Evolutionary conservation across 2,329 filamentous ascomycete species (phyloP).

Genomic region (Fulvia fulva): DNA sequence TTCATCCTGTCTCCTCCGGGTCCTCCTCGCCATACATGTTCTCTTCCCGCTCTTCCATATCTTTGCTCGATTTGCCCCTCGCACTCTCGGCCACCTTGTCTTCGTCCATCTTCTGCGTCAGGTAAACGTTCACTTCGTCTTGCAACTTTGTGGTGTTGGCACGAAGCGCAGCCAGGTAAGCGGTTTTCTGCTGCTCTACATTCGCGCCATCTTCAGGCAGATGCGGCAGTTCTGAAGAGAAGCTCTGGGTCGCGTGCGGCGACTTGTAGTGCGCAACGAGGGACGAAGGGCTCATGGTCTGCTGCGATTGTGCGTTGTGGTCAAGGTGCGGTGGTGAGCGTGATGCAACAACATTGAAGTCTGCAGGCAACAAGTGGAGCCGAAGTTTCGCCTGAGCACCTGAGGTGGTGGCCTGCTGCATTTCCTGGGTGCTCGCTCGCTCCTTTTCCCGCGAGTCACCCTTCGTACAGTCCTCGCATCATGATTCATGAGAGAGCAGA

Average conservation of each 20-base stretch:
- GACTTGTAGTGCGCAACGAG: slow-evolving; percentile 28
- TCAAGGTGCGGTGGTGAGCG: background rate
- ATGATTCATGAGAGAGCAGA: too few relatives aligned
- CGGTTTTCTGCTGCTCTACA: slow-evolving; percentile 51
- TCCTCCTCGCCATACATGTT: slow-evolving; percentile 84
- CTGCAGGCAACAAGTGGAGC: background rate
- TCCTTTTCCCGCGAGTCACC: background rate
- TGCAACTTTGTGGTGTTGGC: slow-evolving; percentile 58
- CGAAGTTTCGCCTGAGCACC: background rate
- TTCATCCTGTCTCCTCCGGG: slow-evolving; percentile 50
- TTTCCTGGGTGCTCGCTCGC: too few relatives aligned
- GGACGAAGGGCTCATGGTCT: slow-evolving; percentile 7
- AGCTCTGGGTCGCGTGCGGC: slow-evolving; percentile 22
- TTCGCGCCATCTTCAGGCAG: slow-evolving; percentile 13
- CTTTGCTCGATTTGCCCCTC: slow-evolving; percentile 19
- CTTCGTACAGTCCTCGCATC: too few relatives aligned
- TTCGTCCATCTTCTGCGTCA: slow-evolving; percentile 71
- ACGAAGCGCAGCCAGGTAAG: slow-evolving; percentile 59
- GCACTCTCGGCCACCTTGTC: slow-evolving; percentile 54
- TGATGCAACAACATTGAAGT: background rate
- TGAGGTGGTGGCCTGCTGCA: too few relatives aligned
- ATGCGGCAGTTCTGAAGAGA: slow-evolving; percentile 22
- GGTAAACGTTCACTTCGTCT: slow-evolving; percentile 62
- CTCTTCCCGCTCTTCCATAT: slow-evolving; percentile 45
- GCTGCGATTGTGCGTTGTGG: background rate